Evolutionary conservation across 352 stramenopile species (phyloP).

Genomic region (Hyaloperonospora brassicae): DNA sequence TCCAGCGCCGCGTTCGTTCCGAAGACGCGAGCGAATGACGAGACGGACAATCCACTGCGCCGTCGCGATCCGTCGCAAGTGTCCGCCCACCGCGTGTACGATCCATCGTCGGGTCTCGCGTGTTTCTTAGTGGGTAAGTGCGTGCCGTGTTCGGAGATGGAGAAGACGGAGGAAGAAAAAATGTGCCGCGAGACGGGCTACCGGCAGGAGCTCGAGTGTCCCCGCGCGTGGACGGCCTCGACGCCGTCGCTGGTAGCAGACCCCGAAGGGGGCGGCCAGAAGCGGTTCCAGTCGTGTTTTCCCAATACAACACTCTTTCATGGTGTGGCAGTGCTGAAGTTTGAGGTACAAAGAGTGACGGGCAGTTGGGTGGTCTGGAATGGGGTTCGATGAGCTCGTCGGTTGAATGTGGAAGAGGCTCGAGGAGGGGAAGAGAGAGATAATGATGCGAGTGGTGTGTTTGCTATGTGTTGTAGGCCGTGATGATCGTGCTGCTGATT

Average conservation of each 20-base stretch:
- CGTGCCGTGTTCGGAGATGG: constrained; percentile 41
- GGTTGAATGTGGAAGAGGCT: too few species aligned
- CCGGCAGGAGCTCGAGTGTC: constrained; percentile 60
- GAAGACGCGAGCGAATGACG: too few species aligned
- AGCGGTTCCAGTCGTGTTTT: constrained; percentile 49
- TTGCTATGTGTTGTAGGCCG: constrained; percentile 26
- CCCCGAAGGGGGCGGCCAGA: constrained; percentile 26
- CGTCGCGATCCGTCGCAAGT: constrained; percentile 21
- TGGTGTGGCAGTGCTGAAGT: constrained; percentile 46
- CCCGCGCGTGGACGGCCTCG: constrained; percentile 21
- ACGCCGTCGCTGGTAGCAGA: constrained; percentile 15
- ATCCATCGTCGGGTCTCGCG: constrained; percentile 49
- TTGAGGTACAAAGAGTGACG: constrained; percentile 46
- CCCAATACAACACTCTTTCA: constrained; percentile 31
- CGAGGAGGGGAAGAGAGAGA: too few species aligned
- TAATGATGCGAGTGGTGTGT: not conserved
- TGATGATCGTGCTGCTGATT: constrained; percentile 41
- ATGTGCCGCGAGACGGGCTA: constrained; percentile 63
- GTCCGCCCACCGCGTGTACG: constrained; percentile 48
- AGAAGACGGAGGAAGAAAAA: constrained; percentile 48
- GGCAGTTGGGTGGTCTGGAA: not conserved
- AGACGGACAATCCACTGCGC: constrained; percentile 20
- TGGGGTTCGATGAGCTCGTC: constrained; percentile 1
- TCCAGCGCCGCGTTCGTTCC: too few species aligned
- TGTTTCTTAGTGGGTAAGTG: constrained; percentile 50